Evolutionary conservation across 1,284 basidiomycete species (phyloP), one percentile per base, ranked within the genome.

Genomic region (Sporisorium reilianum): DNA sequence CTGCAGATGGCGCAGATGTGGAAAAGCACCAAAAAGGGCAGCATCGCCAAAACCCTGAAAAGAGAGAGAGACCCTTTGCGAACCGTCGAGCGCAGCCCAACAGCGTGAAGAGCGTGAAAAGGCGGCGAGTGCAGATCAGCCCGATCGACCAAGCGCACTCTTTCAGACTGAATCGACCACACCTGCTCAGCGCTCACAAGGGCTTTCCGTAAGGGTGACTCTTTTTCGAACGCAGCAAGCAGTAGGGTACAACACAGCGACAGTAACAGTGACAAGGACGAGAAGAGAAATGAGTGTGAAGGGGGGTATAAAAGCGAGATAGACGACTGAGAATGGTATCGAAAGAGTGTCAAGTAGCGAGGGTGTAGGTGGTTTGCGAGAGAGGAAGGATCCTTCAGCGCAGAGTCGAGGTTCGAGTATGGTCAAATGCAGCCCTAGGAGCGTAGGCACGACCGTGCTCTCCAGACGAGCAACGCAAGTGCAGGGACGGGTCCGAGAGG

Each of bases 31-130:
- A 38, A 5, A 5, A 18, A 38, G n/a, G 4, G 18, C 5, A 10
- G 18, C n/a, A 20, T 8, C 18, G 14, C n/a, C 38, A 20, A 41
- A 41, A 41, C n/a, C 18, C n/a, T 41, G 20, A 20, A 41, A 20
- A 41, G 38, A 38, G n/a, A n/a, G n/a, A n/a, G n/a, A n/a, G n/a
- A n/a, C n/a, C 36, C 36, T 18, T 38, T 38, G 32, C 32, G 32
- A 5, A 30, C 28, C 28, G 5, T 30, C 32, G n/a, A n/a, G 9
- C 32, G 6, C 32, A 34, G 32, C 11, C n/a, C n/a, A 30, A 30
- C 5, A 30, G 28, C 28, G 18, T n/a, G 36, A 51, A 48, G 46
- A 48, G 46, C 46, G 46, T 48, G 46, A 48, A 48, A 48, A 48
- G 46, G 16, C 18, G 9, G 9, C 26, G 28, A 32, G 10, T 30